Conservation (phyloP, 164 flowering plant species). For the Brasenia schreberi region DNA sequence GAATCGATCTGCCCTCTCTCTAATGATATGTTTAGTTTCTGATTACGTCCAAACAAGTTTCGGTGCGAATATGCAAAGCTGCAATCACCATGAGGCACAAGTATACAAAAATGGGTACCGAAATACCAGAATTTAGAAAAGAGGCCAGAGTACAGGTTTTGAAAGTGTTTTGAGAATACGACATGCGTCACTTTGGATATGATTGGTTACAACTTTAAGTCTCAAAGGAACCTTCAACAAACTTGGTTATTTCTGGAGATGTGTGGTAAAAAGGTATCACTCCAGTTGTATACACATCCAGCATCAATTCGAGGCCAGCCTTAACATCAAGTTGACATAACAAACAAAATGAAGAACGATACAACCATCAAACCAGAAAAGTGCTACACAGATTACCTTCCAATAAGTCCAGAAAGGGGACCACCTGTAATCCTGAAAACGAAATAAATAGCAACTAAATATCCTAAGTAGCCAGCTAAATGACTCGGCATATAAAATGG, state of each 20-base stretch:
- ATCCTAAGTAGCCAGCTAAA: neutral
- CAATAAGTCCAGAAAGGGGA: slow-evolving; percentile 87
- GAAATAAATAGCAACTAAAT: slow-evolving; percentile 2
- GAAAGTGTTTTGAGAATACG: too few relatives aligned
- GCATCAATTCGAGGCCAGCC: too few relatives aligned
- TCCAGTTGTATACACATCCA: too few relatives aligned
- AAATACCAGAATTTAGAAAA: neutral
- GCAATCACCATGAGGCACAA: slow-evolving; percentile 17
- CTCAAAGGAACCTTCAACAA: too few relatives aligned
- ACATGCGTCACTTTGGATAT: too few relatives aligned
- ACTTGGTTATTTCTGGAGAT: too few relatives aligned
- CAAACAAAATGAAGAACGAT: too few relatives aligned
- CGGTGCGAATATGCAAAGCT: slow-evolving; percentile 94
- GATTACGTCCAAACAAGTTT: slow-evolving; percentile 88
- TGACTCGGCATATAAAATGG: neutral
- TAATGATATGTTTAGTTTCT: slow-evolving; percentile 79
- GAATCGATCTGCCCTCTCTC: slow-evolving; percentile 97
- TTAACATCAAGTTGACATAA: too few relatives aligned
- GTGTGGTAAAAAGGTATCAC: too few relatives aligned
- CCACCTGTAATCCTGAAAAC: slow-evolving; percentile 86
- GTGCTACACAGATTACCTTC: slow-evolving; percentile 47
- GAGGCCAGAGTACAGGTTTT: too few relatives aligned
- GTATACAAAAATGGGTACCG: slow-evolving; percentile 3
- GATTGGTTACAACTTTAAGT: too few relatives aligned
- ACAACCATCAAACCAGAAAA: too few relatives aligned